Evolutionary conservation across 805 yeast species (phyloP).

Genomic region (Diddensiella santjacobensis): DNA sequence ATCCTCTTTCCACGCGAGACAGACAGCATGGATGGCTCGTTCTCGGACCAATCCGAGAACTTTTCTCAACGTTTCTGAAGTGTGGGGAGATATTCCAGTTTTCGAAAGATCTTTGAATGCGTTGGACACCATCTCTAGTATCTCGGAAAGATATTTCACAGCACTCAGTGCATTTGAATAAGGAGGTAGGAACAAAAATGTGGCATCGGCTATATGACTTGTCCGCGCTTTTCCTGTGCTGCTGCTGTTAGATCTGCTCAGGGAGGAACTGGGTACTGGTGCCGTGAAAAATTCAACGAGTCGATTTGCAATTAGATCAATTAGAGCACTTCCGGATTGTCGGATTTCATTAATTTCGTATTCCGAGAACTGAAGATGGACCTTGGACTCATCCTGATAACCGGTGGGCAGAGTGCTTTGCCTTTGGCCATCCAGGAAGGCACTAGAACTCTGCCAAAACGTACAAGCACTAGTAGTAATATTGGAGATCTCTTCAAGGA

Average conservation of each 20-base stretch:
- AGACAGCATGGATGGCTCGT: conserved; percentile 44
- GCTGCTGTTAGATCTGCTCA: background rate
- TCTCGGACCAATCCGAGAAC: conserved; percentile 39
- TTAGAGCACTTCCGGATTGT: conserved; percentile 39
- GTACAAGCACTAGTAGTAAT: conserved; percentile 41
- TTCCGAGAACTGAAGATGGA: conserved; percentile 41
- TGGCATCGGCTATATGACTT: conserved; percentile 14
- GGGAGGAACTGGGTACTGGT: conserved; percentile 3
- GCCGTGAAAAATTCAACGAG: conserved; percentile 28
- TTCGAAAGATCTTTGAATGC: conserved; percentile 44
- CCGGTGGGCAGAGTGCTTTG: conserved; percentile 42
- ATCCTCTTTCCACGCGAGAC: conserved; percentile 52
- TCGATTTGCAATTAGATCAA: conserved; percentile 31
- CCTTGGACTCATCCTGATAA: conserved; percentile 37
- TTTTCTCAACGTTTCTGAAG: conserved; percentile 38
- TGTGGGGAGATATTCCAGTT: conserved; percentile 39
- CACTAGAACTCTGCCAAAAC: conserved; percentile 54
- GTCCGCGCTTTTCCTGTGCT: background rate
- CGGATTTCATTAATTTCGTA: conserved; percentile 42
- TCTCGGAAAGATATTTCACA: conserved; percentile 46
- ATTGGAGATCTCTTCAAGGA: conserved; percentile 41
- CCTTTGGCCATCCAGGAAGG: conserved; percentile 48
- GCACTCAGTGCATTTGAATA: conserved; percentile 60
- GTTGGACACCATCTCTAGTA: conserved; percentile 33
- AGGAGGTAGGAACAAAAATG: conserved; percentile 61